Percentiles rank a stretch among this genome's conserved stretches.
Conservation (phyloP, 78 protist species). For the Dictyostelium brefeldianum region DNA sequence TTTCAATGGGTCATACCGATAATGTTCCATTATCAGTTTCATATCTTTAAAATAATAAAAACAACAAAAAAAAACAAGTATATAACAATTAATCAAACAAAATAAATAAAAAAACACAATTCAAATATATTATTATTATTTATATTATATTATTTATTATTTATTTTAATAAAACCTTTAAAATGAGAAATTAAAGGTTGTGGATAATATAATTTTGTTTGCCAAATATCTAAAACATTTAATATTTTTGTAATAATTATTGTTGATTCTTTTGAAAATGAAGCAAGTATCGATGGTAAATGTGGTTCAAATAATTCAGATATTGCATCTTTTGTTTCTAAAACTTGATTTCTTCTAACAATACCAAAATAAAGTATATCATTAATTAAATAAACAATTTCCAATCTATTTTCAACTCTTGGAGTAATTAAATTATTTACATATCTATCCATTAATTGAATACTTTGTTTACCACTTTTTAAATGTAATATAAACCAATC, state of each 20-base stretch:
- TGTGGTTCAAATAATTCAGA: slow-evolving; percentile 44
- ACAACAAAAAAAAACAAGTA: not conserved
- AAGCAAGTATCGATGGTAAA: not conserved
- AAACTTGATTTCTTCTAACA: not conserved
- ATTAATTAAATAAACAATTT: slow-evolving; percentile 29
- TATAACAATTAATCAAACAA: not conserved
- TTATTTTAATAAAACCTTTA: not conserved
- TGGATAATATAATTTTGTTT: not conserved
- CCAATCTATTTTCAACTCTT: not conserved
- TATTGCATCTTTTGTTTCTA: slow-evolving; percentile 6
- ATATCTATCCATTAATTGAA: slow-evolving; percentile 12
- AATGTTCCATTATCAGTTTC: slow-evolving; percentile 38
- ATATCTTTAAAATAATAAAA: slow-evolving; percentile 38
- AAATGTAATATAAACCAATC: slow-evolving; percentile 76
- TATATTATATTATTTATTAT: not conserved
- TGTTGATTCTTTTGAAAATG: slow-evolving; percentile 11
- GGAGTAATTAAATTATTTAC: not conserved
- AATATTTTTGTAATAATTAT: not conserved
- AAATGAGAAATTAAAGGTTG: not conserved
- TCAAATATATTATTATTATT: not conserved
- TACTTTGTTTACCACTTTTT: slow-evolving; percentile 20
- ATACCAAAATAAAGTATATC: slow-evolving; percentile 60
- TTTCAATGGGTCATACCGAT: slow-evolving; percentile 25
- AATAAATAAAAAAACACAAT: not conserved
- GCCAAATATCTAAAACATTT: slow-evolving; percentile 40